phyloP scores from a whole-genome alignment of 768 basidiomycete genomes.

The Agrocybe pediades region DNA sequence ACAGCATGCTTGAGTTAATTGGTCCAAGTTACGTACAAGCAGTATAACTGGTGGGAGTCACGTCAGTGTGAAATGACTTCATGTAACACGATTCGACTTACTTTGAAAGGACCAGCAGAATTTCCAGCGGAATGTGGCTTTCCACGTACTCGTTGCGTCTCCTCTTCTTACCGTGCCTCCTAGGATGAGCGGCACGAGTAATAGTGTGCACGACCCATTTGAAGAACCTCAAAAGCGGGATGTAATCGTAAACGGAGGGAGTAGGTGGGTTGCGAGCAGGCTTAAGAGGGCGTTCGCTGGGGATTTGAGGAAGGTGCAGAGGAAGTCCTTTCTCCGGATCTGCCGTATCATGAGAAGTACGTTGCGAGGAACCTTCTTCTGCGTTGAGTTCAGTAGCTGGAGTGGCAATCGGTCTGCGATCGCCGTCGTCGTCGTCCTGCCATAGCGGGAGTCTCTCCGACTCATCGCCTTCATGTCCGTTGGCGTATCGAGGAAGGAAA shows the following conservation, averaged over 20 bases:
- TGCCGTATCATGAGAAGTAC: conserved; percentile 16
- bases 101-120: conserved; percentile 51
- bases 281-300: conserved; percentile 32
- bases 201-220: conserved; percentile 26
- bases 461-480: conserved; percentile 26
- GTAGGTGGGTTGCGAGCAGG: conserved; percentile 64
- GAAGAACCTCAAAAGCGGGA: conserved; percentile 59
- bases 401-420: conserved; percentile 4
- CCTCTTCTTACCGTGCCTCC: conserved; percentile 18
- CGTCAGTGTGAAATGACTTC: conserved; percentile 13
- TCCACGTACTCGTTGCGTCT: conserved; percentile 38
- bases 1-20: conserved; percentile 22
- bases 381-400: conserved; percentile 20
- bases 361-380: conserved; percentile 1
- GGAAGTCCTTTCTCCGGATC: conserved; percentile 36
- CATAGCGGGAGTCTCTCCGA: conserved; percentile 61
- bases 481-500: conserved; percentile 64
- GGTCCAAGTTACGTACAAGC: conserved; percentile 31
- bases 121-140: conserved; percentile 67
- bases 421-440: conserved; percentile 42
- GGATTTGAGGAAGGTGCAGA: conserved; percentile 20
- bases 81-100: conserved; percentile 24
- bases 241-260: conserved; percentile 50
- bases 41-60: conserved; percentile 25
- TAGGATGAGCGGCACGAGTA: conserved; percentile 12